These are phyloP conservation scores for Coelastrella sp. DNA, from an alignment of 139 green algal species.

Conservation along the genomic window DNA sequence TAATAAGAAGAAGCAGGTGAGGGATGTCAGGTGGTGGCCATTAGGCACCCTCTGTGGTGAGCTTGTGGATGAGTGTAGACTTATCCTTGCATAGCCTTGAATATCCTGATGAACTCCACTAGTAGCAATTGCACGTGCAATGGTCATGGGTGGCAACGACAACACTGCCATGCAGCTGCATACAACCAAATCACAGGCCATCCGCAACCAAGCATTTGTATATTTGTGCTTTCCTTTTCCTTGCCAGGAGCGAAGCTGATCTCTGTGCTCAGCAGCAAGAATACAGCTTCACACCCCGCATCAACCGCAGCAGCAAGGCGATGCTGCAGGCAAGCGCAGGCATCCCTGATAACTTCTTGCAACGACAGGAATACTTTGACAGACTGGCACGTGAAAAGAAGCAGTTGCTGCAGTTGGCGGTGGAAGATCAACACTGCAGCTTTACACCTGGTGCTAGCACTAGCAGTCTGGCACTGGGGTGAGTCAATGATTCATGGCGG, in stretches of 20 bases:
- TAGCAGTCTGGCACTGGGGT: neutral
- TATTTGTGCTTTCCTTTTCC: too few relatives aligned
- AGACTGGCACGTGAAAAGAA: slow-evolving; percentile 25
- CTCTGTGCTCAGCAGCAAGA: neutral
- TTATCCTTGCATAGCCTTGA: too few relatives aligned
- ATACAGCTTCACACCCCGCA: slow-evolving; percentile 42
- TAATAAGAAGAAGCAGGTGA: neutral
- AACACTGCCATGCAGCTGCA: too few relatives aligned
- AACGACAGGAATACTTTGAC: slow-evolving; percentile 49
- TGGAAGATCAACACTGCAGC: slow-evolving; percentile 45
- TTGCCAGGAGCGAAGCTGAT: slow-evolving; percentile 27
- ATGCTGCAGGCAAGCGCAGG: slow-evolving; percentile 34
- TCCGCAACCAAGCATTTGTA: too few relatives aligned
- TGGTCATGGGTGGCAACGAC: too few relatives aligned
- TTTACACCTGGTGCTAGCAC: slow-evolving; percentile 16
- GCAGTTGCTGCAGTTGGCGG: slow-evolving; percentile 46
- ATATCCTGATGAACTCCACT: too few relatives aligned
- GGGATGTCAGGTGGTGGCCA: too few relatives aligned
- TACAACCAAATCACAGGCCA: too few relatives aligned
- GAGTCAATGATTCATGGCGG: neutral
- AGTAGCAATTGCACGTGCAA: too few relatives aligned
- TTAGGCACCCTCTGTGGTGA: too few relatives aligned
- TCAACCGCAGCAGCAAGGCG: slow-evolving; percentile 34
- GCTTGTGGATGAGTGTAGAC: too few relatives aligned
- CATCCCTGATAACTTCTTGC: slow-evolving; percentile 39